Evolutionary conservation across 139 green algal species (phyloP).

Genomic region (Prasinococcaceae sp.): DNA sequence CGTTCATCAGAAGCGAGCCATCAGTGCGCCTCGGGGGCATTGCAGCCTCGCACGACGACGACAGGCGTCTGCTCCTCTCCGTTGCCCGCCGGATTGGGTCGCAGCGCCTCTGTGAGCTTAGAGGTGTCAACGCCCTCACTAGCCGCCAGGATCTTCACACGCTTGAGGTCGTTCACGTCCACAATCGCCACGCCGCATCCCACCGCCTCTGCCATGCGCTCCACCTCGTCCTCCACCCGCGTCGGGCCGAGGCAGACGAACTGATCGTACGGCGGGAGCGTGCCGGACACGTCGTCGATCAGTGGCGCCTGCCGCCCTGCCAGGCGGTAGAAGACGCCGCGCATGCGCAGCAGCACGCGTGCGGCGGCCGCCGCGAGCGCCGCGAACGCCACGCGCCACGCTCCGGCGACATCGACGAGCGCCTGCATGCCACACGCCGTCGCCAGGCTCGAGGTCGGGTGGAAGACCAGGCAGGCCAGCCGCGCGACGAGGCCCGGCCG

Average conservation of each 20-base stretch:
- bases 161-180: conserved; percentile 34
- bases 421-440: conserved; percentile 34
- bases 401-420: conserved; percentile 27
- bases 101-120: neutral
- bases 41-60: conserved; percentile 12
- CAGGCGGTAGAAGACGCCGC: conserved; percentile 29
- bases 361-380: conserved; percentile 10
- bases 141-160: conserved; percentile 8
- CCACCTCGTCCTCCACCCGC: neutral
- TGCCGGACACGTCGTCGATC: conserved; percentile 24
- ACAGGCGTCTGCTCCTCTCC: conserved; percentile 24
- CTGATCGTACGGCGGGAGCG: conserved; percentile 29
- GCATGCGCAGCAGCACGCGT: conserved; percentile 13
- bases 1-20: neutral
- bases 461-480: conserved; percentile 23
- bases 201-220: neutral
- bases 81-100: conserved; percentile 15
- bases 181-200: conserved; percentile 19
- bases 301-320: conserved; percentile 25
- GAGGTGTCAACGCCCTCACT: neutral
- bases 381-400: conserved; percentile 19
- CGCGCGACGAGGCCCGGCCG: conserved; percentile 9
- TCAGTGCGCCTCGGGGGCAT: neutral
- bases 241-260: conserved; percentile 26
- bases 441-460: conserved; percentile 29